A percentile compares a stretch with the other conserved stretches of the same genome.
These are phyloP conservation scores for Chloranthus sessilifolius DNA, from an alignment of 164 flowering plant genomes.

Conservation along the genomic window DNA sequence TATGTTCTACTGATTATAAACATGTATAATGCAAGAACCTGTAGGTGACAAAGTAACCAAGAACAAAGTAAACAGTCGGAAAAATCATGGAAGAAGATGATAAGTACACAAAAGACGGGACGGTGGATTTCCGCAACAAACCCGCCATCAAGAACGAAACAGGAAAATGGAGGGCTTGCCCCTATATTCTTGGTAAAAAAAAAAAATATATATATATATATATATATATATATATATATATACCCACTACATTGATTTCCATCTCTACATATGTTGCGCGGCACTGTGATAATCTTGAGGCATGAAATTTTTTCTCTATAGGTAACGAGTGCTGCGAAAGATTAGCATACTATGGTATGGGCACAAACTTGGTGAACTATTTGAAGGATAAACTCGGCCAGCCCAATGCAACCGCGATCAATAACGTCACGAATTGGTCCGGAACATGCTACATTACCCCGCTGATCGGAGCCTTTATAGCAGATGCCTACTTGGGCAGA, in stretches of 20 bases:
- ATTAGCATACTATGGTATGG: constrained; percentile 45
- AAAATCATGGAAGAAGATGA: constrained; percentile 29
- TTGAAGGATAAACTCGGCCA: constrained; percentile 23
- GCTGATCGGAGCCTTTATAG: constrained; percentile 40
- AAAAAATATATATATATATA: constrained; percentile 1
- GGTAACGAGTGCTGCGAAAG: constrained; percentile 45
- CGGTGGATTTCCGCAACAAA: constrained; percentile 23
- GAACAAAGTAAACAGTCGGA: no score
- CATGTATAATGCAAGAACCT: no score
- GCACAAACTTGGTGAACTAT: constrained; percentile 37
- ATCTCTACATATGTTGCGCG: background rate
- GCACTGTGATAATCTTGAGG: constrained; percentile 13
- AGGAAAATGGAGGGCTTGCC: constrained; percentile 54
- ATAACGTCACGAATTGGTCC: constrained; percentile 38
- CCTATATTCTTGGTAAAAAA: constrained; percentile 61
- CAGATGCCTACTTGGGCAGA: constrained; percentile 46
- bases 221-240: background rate
- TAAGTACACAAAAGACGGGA: constrained; percentile 35
- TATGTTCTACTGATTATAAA: no score
- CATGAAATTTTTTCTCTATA: constrained; percentile 20
- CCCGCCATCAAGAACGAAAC: constrained; percentile 32
- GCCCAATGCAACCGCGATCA: constrained; percentile 26
- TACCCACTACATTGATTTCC: no score
- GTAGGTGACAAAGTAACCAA: no score
- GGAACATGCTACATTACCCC: constrained; percentile 39